Base-by-base conservation (phyloP, 495 filamentous ascomycete species). In the Penicillium ucsense region DNA sequence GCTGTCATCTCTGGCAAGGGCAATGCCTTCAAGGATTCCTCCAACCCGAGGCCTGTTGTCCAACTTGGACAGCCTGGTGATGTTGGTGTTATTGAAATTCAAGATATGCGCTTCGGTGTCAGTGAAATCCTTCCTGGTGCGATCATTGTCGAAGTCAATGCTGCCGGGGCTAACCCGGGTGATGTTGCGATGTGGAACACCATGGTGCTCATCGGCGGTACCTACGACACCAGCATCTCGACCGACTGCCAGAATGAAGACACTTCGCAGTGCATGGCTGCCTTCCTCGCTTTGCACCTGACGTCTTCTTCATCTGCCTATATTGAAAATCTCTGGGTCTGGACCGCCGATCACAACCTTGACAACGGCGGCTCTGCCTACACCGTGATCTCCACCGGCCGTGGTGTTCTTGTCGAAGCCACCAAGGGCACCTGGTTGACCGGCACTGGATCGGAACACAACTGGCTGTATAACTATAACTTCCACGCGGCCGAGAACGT, bases 41-140 rank as follows among this genome's bases (percentile, higher is more conserved):
- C 46, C 5, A 67, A 70, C 43, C 79, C 81, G 0, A 64, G 62
- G 11, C 70, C 77, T 1, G 66, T 83, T 3, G 70, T 84, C 8
- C 56, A 71, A 40, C 64, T 84, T 12, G 81, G 80, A 9, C 63
- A 67, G 8, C 41, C 58, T 0, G 71, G 70, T 6, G 71, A 81
- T 11, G 59, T 65, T 0, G 80, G 81, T 5, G 51, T 59, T 0
- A 72, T 73, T 4, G 73, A 81, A 42, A 76, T 82, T 54, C 62
- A 67, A 33, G 74, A 83, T 39, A 70, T 79, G 51, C 52, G 68
- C 3, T 66, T 79, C 43, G 67, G 72, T 27, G 69, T 74, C 28
- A 37, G 77, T 46, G 88, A 88, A 31, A 64, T 85, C 4, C 79
- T 84, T 47, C 85, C 86, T 31, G 88, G 88, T 45, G 86, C 86